Conservation (phyloP, 768 basidiomycete genomes). For the Naganishia onofrii region DNA sequence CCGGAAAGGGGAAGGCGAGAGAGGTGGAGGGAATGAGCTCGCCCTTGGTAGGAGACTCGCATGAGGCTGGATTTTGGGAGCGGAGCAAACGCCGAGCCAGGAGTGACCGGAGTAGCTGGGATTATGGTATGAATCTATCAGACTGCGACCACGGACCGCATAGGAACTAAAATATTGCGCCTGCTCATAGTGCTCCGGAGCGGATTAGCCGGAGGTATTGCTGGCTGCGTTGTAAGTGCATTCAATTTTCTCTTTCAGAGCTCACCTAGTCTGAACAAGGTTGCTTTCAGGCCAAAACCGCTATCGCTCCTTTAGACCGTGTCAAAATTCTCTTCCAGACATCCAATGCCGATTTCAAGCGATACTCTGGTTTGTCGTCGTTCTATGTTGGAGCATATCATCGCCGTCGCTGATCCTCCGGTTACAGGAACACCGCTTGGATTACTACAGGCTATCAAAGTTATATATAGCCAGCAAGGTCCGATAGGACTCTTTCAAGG, state of each 20-base stretch:
- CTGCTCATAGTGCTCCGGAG: slow-evolving; percentile 62
- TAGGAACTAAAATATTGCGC: background rate
- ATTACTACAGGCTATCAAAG: slow-evolving; percentile 68
- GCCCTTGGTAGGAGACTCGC: background rate
- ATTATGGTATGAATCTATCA: slow-evolving; percentile 46
- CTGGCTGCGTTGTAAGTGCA: slow-evolving; percentile 80
- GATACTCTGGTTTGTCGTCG: slow-evolving; percentile 73
- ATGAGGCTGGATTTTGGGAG: slow-evolving; percentile 35
- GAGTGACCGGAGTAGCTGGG: slow-evolving; percentile 48
- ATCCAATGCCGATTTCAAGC: slow-evolving; percentile 87
- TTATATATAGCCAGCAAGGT: slow-evolving; percentile 63
- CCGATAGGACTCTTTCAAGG: slow-evolving; percentile 85
- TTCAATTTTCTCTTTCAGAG: slow-evolving; percentile 11
- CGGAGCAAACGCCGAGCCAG: slow-evolving; percentile 47
- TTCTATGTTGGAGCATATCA: background rate
- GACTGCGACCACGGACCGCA: background rate
- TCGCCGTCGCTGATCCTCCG: background rate
- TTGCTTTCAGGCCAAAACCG: slow-evolving; percentile 74
- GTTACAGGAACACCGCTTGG: slow-evolving; percentile 78
- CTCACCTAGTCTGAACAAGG: background rate
- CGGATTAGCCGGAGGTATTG: slow-evolving; percentile 86
- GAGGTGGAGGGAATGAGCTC: background rate
- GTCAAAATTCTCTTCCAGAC: slow-evolving; percentile 99
- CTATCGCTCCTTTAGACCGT: slow-evolving; percentile 90
- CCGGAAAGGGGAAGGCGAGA: slow-evolving; percentile 9